Evolutionary conservation across 2,329 filamentous ascomycete genomes (phyloP), one percentile per base, ranked within the genome.

Genomic region (Monilinia vaccinii-corymbosi): DNA sequence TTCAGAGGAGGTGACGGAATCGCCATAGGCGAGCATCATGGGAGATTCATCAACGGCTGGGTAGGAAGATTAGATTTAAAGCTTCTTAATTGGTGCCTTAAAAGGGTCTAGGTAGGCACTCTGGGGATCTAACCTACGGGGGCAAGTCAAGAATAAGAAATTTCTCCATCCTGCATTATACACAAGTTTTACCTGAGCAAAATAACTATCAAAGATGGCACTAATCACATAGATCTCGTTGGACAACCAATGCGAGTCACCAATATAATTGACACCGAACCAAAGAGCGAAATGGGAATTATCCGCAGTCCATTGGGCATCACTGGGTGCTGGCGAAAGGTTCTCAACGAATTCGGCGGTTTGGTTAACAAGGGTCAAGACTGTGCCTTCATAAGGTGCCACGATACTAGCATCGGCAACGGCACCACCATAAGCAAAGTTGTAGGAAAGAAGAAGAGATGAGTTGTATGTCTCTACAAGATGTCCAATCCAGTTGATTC

Each of bases 211-310:
- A 65, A 79, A 73, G 11, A 81, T 72, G 38, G 68, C 66, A 3
- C 69, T 69, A 0, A 74, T 62, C 4, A 76, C 62, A 7, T 66
- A 62, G 4, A 44, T 67, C 68, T 46, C 71, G 61, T 69, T 65
- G 1, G 69, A 67, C 3, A 65, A 62, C 32, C 66, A 75, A 61
- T 73, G 80, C 1, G 73, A 74, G 51, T 79, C 78, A 0, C 77
- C 76, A 2, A 82, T 73, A 62, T 80, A 79, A 59, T 81, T 81
- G 59, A 81, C 77, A 3, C 79, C 79, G 14, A 81, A 79, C 76
- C 78, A 81, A 6, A 81, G 65, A 0, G 73, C 74, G 53, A 78
- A 79, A 2, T 81, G 61, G 0, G 77, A 71, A 59, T 78, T 71
- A 2, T 63, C 61, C 4, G 71, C 66, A 0, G 66, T 70, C 76